Percentiles rank a stretch among this genome's conserved stretches.
Conservation (phyloP, 1,139 yeast genomes). For the Nakaseomyces kungkrabaensis region DNA sequence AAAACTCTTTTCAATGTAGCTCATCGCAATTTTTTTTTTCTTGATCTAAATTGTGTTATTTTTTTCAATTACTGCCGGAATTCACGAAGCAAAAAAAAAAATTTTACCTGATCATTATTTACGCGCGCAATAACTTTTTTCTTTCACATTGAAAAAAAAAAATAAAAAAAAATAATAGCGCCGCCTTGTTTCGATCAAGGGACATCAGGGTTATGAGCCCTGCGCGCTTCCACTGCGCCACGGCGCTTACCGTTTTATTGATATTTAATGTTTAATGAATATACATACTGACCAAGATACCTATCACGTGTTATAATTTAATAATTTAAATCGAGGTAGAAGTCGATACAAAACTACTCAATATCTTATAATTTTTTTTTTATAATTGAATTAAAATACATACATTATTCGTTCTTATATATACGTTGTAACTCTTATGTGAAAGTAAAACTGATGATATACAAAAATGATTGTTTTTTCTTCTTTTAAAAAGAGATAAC, state of each 20-base stretch:
- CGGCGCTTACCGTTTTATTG: slow-evolving; percentile 42
- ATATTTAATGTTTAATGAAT: background rate
- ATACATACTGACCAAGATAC: too few species aligned
- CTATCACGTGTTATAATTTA: background rate
- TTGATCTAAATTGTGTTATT: too few species aligned
- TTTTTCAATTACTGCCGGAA: too few species aligned
- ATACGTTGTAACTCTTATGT: background rate
- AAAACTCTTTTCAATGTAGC: background rate
- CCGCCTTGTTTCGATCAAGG: slow-evolving; percentile 99
- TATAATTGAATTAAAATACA: background rate
- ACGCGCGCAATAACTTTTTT: background rate
- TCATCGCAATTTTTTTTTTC: background rate
- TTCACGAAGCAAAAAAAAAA: too few species aligned
- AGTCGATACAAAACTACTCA: too few species aligned
- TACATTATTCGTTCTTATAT: background rate
- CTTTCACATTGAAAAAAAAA: background rate
- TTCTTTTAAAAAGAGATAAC: too few species aligned
- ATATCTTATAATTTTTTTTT: background rate
- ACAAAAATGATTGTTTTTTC: background rate
- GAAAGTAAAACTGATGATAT: too few species aligned
- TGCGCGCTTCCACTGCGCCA: slow-evolving; percentile 99
- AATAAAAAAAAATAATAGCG: slow-evolving; percentile 45
- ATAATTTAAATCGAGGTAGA: too few species aligned
- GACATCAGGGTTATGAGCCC: slow-evolving; percentile 99
- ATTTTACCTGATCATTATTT: too few species aligned